Evolutionary conservation across 805 yeast genomes (phyloP), one percentile per base, ranked within the genome.

Genomic region (Candida andamanensis): DNA sequence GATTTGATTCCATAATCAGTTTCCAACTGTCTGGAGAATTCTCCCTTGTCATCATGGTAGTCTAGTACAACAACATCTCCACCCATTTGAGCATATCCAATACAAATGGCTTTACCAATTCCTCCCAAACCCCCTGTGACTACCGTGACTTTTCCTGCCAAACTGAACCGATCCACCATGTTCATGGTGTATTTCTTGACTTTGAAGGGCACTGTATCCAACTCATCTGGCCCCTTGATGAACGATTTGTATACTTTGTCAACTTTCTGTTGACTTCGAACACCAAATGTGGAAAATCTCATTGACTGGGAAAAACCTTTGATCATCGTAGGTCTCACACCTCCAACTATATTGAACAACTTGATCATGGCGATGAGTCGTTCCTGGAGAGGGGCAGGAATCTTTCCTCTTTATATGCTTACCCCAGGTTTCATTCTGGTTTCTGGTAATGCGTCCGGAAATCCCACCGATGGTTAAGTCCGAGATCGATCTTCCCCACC

Each of bases 121-220:
- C 56, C 55, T 6, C 60, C 57, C 16, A 53, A 49, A 5, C 57
- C 56, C 3, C 60, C 60, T 6, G 60, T 54, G 20, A 54, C 44
- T 11, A 44, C 52, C n/a, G 56, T 50, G 12, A 50, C 54, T 26
- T 53, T 54, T 2, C 43, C 52, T 17, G 36, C 38, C 21, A 47
- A 32, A n/a, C 45, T 32, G 15, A 46, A 40, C 35, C 47, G 24
- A 13, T 39, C 35, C 35, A 29, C 24, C 20, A 41, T 41, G 21
- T 41, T 39, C 7, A 28, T 14, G 17, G 29, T 35, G 16, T 39
- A 28, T 3, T 29, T 18, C 16, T 26, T 26, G n/a, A 35, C 29
- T 8, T 16, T 24, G 4, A 36, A 36, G 2, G 46, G 46, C 2
- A 41, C 46, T 2, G 13, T 26, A 32, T 41, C 33, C 15, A 33